Evolutionary conservation across 2,329 filamentous ascomycete species (phyloP).

Genomic region (Aspergillus hiratsukae): DNA sequence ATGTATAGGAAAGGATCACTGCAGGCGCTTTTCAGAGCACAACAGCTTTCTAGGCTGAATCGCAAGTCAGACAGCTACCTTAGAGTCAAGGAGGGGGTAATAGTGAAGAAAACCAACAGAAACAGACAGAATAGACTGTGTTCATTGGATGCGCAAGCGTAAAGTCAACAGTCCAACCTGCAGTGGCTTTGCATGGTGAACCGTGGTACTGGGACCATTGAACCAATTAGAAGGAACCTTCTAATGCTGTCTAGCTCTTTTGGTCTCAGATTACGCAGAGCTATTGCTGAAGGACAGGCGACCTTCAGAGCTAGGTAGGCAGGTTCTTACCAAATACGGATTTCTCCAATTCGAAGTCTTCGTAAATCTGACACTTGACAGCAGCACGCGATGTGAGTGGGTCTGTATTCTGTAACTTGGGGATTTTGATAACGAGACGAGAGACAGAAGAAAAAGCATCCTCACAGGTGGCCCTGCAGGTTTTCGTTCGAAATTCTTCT

Average conservation of each 20-base stretch:
- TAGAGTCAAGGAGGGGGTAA: background rate
- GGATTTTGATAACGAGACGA: background rate
- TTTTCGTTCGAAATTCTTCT: background rate
- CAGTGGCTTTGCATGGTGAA: conserved; percentile 17
- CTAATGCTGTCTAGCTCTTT: conserved; percentile 13
- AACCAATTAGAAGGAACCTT: conserved; percentile 16
- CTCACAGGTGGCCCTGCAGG: background rate
- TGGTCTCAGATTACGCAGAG: conserved; percentile 17
- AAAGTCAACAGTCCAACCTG: conserved; percentile 15
- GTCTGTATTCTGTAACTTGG: conserved; percentile 7
- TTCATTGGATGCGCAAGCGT: conserved; percentile 18
- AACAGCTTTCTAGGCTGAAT: background rate
- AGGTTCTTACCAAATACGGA: too few relatives aligned
- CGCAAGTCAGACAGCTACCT: background rate
- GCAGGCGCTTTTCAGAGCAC: background rate
- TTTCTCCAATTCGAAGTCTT: background rate
- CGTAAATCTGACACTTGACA: conserved; percentile 8
- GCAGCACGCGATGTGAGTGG: conserved; percentile 19
- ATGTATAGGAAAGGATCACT: conserved; percentile 1
- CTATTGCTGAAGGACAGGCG: conserved; percentile 10
- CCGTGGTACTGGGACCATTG: conserved; percentile 18
- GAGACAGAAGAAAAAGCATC: background rate
- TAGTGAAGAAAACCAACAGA: conserved; percentile 17
- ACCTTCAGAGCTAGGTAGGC: background rate
- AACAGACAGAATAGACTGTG: background rate